Conservation (phyloP, 257 asterid species). For the Solanum boliviense region DNA sequence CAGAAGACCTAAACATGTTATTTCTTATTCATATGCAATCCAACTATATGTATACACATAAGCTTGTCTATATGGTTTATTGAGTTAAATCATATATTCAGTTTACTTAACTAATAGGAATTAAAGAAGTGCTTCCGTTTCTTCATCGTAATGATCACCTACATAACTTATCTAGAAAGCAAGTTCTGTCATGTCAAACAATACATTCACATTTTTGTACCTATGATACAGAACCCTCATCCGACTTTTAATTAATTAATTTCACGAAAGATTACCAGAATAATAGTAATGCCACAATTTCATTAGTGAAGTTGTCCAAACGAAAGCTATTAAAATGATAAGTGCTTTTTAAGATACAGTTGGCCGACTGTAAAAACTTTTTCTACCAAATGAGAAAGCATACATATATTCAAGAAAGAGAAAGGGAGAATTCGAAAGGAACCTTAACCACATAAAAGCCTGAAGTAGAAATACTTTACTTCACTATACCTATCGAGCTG, state of each 20-base stretch:
- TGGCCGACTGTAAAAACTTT: neutral
- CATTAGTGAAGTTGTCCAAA: neutral
- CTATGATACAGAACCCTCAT: neutral
- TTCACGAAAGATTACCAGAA: neutral
- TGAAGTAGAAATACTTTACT: neutral
- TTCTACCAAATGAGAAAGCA: neutral
- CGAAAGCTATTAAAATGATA: neutral
- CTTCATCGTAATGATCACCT: neutral
- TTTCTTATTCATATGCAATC: neutral
- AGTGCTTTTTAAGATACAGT: neutral
- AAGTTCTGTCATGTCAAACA: neutral
- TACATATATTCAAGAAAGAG: neutral
- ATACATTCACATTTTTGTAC: neutral
- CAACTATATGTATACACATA: neutral
- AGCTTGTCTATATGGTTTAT: neutral
- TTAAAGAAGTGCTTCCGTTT: neutral
- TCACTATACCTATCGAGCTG: neutral
- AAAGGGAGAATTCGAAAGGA: neutral
- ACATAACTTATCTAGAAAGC: neutral
- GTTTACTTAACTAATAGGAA: neutral
- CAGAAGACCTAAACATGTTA: neutral
- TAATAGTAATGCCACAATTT: neutral
- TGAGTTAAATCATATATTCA: neutral
- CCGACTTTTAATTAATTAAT: neutral
- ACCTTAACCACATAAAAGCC: neutral